A percentile compares a stretch with the other conserved stretches of the same genome.
These are phyloP conservation scores for Solanum chmielewskii DNA, from an alignment of 257 asterid genomes.

Conservation along the genomic window DNA sequence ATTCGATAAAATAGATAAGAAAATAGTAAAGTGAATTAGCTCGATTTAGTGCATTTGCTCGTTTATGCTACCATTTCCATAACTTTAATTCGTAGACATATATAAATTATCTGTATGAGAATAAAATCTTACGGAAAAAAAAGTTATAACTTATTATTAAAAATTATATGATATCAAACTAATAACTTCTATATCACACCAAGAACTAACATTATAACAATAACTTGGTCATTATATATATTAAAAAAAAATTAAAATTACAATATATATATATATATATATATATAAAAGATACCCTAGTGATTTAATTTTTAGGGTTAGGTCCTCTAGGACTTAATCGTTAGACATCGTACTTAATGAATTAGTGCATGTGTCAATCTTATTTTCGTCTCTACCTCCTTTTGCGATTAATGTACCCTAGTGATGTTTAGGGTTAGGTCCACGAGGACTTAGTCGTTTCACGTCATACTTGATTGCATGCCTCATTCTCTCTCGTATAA, in stretches of 20 bases:
- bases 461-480: background rate
- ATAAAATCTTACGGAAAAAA: background rate
- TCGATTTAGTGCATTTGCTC: background rate
- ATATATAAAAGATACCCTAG: background rate
- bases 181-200: background rate
- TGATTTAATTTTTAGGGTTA: background rate
- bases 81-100: background rate
- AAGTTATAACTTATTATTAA: no score
- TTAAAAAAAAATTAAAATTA: background rate
- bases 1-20: background rate
- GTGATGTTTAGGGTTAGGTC: slow-evolving; percentile 6
- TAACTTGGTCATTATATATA: background rate
- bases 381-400: background rate
- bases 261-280: background rate
- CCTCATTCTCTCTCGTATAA: background rate
- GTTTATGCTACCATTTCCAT: background rate
- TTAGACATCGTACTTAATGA: no score
- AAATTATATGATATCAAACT: no score
- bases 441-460: background rate
- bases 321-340: background rate
- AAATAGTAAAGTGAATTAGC: background rate
- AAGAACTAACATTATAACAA: background rate
- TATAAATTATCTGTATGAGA: background rate
- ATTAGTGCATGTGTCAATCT: background rate
- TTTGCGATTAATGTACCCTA: background rate